A percentile compares a stretch with the other conserved stretches of the same genome.
Conservation (phyloP, 495 filamentous ascomycete species). For the Annulohypoxylon nitens region DNA sequence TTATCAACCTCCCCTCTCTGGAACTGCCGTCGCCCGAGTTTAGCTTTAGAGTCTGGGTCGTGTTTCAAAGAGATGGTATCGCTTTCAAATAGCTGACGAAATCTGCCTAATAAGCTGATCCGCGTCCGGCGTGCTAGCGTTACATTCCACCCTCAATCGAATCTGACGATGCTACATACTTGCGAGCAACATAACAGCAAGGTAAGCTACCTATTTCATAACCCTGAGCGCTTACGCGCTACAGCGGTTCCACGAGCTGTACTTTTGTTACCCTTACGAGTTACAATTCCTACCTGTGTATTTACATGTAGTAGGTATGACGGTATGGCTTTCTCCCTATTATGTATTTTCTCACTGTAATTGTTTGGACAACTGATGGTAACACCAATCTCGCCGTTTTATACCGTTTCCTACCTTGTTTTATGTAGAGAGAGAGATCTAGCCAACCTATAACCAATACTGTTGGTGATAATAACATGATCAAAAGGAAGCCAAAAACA, state of each 20-base stretch:
- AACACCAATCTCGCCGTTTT: not conserved
- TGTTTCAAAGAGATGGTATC: conserved; percentile 36
- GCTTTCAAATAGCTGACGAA: conserved; percentile 29
- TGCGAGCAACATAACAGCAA: not conserved
- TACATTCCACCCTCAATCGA: conserved; percentile 28
- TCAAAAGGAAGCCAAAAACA: not conserved
- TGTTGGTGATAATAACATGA: not conserved
- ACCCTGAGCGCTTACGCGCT: conserved; percentile 25
- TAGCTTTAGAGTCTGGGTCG: conserved; percentile 17
- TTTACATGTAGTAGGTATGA: not conserved
- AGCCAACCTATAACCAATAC: not conserved
- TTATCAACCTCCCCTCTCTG: conserved; percentile 25
- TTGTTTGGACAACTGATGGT: not conserved
- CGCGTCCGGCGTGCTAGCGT: conserved; percentile 33
- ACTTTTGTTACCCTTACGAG: conserved; percentile 15
- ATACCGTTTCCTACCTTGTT: not conserved
- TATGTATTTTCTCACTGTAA: not conserved
- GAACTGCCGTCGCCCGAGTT: conserved; percentile 22
- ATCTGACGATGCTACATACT: conserved; percentile 33
- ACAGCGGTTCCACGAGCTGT: conserved; percentile 29
- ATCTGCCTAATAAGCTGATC: conserved; percentile 38
- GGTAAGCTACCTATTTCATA: not conserved
- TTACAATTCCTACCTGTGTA: not conserved
- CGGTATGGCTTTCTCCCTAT: not conserved
- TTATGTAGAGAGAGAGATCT: not conserved